Evolutionary conservation across 148 eudicot genomes (phyloP).

Genomic region (Diospyros kaki): DNA sequence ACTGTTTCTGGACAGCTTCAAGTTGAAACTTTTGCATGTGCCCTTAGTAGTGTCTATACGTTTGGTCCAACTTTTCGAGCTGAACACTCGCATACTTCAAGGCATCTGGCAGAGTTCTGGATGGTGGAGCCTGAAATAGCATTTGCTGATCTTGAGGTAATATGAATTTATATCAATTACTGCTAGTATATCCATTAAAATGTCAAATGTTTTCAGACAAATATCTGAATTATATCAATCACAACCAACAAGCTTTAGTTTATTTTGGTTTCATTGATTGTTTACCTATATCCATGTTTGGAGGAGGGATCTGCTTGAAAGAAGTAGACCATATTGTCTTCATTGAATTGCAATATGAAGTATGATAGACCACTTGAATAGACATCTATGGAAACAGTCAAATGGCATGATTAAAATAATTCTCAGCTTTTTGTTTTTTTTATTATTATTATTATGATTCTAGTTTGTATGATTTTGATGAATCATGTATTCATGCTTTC

Average conservation of each 20-base stretch:
- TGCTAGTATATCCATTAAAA: not conserved
- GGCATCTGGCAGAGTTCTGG: slow-evolving; percentile 93
- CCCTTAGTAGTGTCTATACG: slow-evolving; percentile 75
- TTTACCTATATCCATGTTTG: not conserved
- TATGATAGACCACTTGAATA: not conserved
- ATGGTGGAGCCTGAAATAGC: slow-evolving; percentile 93
- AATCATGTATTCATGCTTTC: not conserved
- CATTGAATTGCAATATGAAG: not conserved
- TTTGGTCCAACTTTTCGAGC: slow-evolving; percentile 93
- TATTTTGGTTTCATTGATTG: not conserved
- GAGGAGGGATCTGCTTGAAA: not conserved
- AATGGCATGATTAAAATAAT: too few relatives aligned
- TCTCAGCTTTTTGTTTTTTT: too few relatives aligned
- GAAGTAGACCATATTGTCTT: too few relatives aligned
- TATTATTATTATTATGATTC: not conserved
- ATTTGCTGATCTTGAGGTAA: slow-evolving; percentile 76
- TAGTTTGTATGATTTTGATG: not conserved
- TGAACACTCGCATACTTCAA: slow-evolving; percentile 77
- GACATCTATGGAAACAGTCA: not conserved
- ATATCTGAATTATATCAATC: not conserved
- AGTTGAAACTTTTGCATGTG: slow-evolving; percentile 84
- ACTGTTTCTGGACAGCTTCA: slow-evolving; percentile 93
- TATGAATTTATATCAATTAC: not conserved
- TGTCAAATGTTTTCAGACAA: not conserved
- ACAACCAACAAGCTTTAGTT: not conserved